These are phyloP conservation scores for Phaffia australis DNA, from an alignment of 768 basidiomycete species.

Conservation along the genomic window DNA sequence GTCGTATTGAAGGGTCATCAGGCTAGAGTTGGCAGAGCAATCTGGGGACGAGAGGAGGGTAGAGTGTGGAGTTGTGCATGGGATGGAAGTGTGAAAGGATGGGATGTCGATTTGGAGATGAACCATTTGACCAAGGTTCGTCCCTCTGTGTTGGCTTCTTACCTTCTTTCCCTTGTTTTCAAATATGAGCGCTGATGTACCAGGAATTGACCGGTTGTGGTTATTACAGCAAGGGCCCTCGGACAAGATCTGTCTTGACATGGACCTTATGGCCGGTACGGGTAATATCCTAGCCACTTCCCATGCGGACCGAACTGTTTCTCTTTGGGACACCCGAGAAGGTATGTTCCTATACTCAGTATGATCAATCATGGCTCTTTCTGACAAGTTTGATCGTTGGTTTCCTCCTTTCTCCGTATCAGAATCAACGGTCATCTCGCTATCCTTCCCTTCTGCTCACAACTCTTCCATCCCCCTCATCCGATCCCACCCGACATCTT, in stretches of 20 bases:
- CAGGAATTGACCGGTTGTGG: neutral
- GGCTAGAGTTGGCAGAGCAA: slow-evolving; percentile 61
- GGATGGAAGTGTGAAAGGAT: slow-evolving; percentile 77
- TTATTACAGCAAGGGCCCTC: slow-evolving; percentile 36
- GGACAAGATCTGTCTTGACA: slow-evolving; percentile 39
- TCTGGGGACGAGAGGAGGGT: slow-evolving; percentile 44
- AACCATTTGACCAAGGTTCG: slow-evolving; percentile 38
- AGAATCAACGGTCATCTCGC: slow-evolving; percentile 38
- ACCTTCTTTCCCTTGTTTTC: neutral
- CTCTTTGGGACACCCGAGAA: slow-evolving; percentile 57
- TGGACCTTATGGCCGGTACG: slow-evolving; percentile 42
- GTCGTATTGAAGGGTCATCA: slow-evolving; percentile 73
- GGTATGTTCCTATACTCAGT: slow-evolving; percentile 25
- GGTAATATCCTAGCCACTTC: slow-evolving; percentile 49
- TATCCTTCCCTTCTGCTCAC: slow-evolving; percentile 39
- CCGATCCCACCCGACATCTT: slow-evolving; percentile 46
- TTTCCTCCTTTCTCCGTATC: neutral
- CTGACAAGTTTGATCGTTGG: neutral
- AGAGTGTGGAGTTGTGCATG: slow-evolving; percentile 55
- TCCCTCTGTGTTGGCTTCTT: neutral
- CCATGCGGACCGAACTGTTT: slow-evolving; percentile 58
- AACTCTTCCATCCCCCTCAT: slow-evolving; percentile 53
- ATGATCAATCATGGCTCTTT: neutral
- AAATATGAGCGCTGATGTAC: neutral
- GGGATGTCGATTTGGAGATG: slow-evolving; percentile 67